Conservation (phyloP, 352 stramenopile species). For the Globisporangium viniferum region DNA sequence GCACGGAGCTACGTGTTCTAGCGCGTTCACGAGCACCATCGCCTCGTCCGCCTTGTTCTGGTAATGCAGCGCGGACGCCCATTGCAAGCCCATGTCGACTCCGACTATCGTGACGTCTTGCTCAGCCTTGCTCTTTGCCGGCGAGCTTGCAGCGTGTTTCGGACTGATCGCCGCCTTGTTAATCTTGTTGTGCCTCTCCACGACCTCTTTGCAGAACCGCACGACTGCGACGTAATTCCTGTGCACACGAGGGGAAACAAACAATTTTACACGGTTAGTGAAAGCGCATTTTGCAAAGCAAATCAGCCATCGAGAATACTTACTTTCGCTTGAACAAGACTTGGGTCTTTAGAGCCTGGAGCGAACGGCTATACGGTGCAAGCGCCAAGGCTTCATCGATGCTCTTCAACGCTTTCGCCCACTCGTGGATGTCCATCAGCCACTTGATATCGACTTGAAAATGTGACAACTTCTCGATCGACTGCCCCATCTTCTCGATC, state of each 20-base stretch:
- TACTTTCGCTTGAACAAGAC: constrained; percentile 71
- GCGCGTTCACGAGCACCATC: constrained; percentile 41
- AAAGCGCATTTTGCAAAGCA: not conserved
- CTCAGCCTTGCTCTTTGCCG: constrained; percentile 17
- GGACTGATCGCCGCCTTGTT: not conserved
- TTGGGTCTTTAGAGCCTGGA: constrained; percentile 65
- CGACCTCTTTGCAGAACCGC: constrained; percentile 43
- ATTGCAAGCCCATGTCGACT: constrained; percentile 60
- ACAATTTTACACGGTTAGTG: constrained; percentile 2
- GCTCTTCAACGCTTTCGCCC: constrained; percentile 38
- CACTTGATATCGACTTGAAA: constrained; percentile 59
- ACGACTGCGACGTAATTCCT: constrained; percentile 57
- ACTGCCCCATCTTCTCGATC: constrained; percentile 53
- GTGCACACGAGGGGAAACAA: not conserved
- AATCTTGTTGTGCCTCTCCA: constrained; percentile 48
- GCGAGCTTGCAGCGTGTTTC: not conserved
- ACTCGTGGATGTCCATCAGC: constrained; percentile 47
- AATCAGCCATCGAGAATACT: constrained; percentile 12
- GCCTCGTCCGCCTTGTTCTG: constrained; percentile 67
- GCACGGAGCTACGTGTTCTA: constrained; percentile 63
- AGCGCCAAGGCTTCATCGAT: constrained; percentile 50
- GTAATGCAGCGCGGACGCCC: constrained; percentile 65
- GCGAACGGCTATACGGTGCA: constrained; percentile 42
- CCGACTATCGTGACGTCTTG: constrained; percentile 49
- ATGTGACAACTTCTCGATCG: constrained; percentile 43